phyloP scores from a whole-genome alignment of 73 alveolate species.

The Uronychia setigera region DNA sequence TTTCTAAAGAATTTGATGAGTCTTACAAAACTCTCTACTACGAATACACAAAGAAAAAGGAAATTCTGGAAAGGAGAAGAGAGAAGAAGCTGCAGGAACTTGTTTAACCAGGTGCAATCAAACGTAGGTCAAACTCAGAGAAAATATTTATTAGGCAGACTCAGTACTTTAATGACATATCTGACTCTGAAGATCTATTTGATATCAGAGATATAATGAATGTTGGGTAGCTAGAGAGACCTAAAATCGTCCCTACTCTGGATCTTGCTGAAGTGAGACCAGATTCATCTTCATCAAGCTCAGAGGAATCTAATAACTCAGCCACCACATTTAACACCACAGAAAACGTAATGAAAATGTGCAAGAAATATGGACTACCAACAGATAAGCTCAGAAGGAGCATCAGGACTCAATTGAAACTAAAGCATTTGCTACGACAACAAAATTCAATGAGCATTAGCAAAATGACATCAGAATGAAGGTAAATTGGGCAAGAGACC shows the following conservation, averaged over 20 bases:
- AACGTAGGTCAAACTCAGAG: not conserved
- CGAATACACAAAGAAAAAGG: not conserved
- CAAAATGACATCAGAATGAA: too few species aligned
- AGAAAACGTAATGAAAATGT: not conserved
- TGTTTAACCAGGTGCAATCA: not conserved
- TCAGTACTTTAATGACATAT: not conserved
- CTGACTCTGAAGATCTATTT: too few species aligned
- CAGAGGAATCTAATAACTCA: not conserved
- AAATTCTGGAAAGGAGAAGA: not conserved
- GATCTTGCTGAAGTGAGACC: not conserved
- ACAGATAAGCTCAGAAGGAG: not conserved
- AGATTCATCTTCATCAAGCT: not conserved
- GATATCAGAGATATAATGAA: too few species aligned
- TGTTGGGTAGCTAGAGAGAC: not conserved
- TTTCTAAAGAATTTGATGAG: conserved; percentile 39
- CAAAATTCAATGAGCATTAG: too few species aligned
- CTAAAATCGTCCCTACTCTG: not conserved
- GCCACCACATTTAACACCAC: not conserved
- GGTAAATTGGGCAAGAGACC: too few species aligned
- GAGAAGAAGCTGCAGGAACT: not conserved
- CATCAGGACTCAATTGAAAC: too few species aligned
- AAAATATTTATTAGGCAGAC: not conserved
- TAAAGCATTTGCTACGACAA: too few species aligned
- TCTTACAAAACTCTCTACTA: conserved; percentile 23
- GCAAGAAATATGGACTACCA: not conserved